Base-by-base conservation (phyloP, 1,284 basidiomycete genomes). In the Farysia itapuensis region DNA sequence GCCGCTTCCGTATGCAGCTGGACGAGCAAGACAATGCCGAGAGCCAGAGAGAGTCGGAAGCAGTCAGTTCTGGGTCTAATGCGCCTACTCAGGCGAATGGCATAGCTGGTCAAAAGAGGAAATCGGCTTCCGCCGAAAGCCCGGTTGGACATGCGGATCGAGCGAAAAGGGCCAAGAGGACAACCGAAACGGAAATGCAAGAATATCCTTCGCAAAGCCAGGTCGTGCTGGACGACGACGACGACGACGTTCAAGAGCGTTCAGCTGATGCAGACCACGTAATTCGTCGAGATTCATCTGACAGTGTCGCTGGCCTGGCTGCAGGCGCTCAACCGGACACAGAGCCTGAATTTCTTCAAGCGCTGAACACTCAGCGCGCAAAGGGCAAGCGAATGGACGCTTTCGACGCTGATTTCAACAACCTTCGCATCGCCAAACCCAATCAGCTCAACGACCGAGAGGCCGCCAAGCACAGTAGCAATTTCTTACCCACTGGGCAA, bases 391-490 rank as follows among this genome's bases (percentile, higher is more conserved):
- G 41, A 28, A 45, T 64, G 41, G 68, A 71, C 44, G 51, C 50
- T 9, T 71, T 69, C 32, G 68, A 71, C 32, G 51, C 54, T 33
- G 68, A 71, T 21, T 71, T 71, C 42, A 64, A 71, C 34, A 48
- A 48, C 6, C 53, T 71, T 5, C 46, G 53, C 13, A 57, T 66
- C 24, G 51, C 58, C 13, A 66, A 63, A 30, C 48, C 57, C 3
- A 32, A 33, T 19, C 31, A 33, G 31, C 31, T 18, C 16, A 33
- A 13, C 9, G 31, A 33, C 18, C 9, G 31, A 19, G 31, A 33
- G 18, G 31, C 31, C 9, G 31, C 31, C 8, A 33, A 33, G 18
- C 9, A 9, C 9, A 33, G 11, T 16, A 33, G 31, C 16, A 18
- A 8, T 16, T 18, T 18, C 18, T 28, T 28, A n/a, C 26, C 26